Evolutionary conservation across 1,284 basidiomycete genomes (phyloP).

Genomic region (Apiotrichum laibachii): DNA sequence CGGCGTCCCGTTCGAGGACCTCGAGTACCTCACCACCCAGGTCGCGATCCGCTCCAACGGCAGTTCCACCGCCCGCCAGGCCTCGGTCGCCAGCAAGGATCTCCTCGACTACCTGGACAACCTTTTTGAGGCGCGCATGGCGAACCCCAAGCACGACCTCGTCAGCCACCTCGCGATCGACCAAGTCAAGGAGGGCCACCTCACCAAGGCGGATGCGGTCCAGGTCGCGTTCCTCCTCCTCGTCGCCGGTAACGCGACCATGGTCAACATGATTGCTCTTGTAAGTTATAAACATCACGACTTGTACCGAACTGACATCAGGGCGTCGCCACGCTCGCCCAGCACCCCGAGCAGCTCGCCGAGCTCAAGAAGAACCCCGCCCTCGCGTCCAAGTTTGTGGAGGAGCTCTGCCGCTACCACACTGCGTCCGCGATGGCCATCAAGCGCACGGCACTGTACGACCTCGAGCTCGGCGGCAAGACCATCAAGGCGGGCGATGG

Average conservation of each 20-base stretch:
- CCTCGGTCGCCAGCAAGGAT: conserved; percentile 4
- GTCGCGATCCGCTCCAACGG: conserved; percentile 16
- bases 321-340: conserved; percentile 14
- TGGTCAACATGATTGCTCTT: conserved; percentile 19
- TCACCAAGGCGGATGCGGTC: conserved; percentile 11
- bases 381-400: conserved; percentile 13
- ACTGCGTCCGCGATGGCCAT: conserved; percentile 16
- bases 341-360: conserved; percentile 12
- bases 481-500: conserved; percentile 12
- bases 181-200: conserved; percentile 6
- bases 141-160: conserved; percentile 12
- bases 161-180: conserved; percentile 5
- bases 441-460: conserved; percentile 13
- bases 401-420: conserved; percentile 19
- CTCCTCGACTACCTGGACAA: conserved; percentile 10
- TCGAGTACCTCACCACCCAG: conserved; percentile 14
- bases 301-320: not conserved
- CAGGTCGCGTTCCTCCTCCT: conserved; percentile 19
- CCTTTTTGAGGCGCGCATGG: conserved; percentile 9
- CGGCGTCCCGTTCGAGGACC: conserved; percentile 15
- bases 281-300: no score
- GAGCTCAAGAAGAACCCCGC: conserved; percentile 9
- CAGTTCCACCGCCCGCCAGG: conserved; percentile 9
- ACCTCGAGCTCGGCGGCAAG: conserved; percentile 11
- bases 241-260: conserved; percentile 17